These are phyloP conservation scores for Solanum habrochaites DNA, from an alignment of 257 asterid genomes.

Conservation along the genomic window DNA sequence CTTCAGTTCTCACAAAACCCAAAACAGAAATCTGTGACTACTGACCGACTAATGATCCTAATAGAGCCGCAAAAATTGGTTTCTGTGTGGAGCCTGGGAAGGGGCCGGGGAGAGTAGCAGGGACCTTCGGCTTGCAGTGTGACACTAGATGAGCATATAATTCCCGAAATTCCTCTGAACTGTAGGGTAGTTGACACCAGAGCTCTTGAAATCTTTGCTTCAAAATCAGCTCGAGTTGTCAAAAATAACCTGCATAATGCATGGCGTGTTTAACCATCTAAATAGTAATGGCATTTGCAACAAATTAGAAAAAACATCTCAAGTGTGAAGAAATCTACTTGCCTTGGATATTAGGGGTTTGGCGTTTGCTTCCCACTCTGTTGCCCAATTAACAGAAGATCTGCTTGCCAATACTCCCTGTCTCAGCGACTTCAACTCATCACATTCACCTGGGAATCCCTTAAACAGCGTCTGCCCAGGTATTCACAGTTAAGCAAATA, in stretches of 20 bases:
- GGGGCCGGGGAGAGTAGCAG: neutral
- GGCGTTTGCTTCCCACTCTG: slow-evolving; percentile 81
- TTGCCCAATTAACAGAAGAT: slow-evolving; percentile 66
- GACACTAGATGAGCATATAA: neutral
- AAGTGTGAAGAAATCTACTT: neutral
- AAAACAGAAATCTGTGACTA: neutral
- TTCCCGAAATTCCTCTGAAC: neutral
- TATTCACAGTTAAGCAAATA: neutral
- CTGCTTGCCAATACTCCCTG: slow-evolving; percentile 49
- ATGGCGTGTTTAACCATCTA: neutral
- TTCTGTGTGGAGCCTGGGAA: neutral
- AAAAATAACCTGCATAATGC: slow-evolving; percentile 37
- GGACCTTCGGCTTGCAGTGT: neutral
- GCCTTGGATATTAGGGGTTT: slow-evolving; percentile 66
- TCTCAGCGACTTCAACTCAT: slow-evolving; percentile 50
- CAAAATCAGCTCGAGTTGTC: slow-evolving; percentile 25
- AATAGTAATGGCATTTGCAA: neutral
- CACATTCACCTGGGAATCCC: slow-evolving; percentile 71
- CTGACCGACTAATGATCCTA: neutral
- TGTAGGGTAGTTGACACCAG: neutral
- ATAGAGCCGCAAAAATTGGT: neutral
- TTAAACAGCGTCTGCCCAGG: slow-evolving; percentile 58
- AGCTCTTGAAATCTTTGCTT: neutral
- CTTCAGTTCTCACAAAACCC: neutral
- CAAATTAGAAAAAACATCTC: neutral